Conservation (phyloP, 331 rosid species). For the Prunus yedoensis region DNA sequence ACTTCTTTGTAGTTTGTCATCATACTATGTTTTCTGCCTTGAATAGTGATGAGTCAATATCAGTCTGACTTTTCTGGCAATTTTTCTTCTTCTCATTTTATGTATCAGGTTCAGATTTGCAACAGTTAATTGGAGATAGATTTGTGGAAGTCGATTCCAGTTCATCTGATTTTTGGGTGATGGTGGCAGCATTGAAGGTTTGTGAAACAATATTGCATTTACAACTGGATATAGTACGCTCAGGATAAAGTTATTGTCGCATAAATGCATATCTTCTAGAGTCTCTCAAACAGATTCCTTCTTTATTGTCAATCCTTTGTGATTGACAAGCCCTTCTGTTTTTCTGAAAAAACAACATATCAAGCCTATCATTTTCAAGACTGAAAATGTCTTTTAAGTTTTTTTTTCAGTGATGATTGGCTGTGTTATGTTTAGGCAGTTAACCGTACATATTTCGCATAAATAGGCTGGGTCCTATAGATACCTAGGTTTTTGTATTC, state of each 20-base stretch:
- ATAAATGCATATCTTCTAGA: background rate
- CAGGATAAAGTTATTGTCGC: background rate
- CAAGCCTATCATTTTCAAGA: background rate
- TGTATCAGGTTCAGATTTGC: conserved; percentile 67
- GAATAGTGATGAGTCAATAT: background rate
- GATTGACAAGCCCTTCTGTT: background rate
- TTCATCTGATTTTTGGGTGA: conserved; percentile 92
- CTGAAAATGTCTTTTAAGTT: background rate
- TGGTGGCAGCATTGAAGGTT: conserved; percentile 97
- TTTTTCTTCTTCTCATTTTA: conserved; percentile 18
- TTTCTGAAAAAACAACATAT: background rate
- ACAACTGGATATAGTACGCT: conserved; percentile 16
- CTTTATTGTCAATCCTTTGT: background rate
- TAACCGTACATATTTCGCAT: background rate
- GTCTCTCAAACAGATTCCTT: conserved; percentile 10
- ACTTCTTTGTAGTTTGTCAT: conserved; percentile 2
- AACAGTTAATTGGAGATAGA: conserved; percentile 64
- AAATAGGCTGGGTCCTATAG: background rate
- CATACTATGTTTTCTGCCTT: conserved; percentile 1
- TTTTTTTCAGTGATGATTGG: background rate
- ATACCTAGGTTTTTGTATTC: background rate
- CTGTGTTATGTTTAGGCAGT: background rate
- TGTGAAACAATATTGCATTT: conserved; percentile 28
- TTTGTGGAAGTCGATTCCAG: conserved; percentile 67
- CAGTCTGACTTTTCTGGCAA: conserved; percentile 2